Conservation (phyloP, 306 rosid species). For the Castanea mollissima region DNA sequence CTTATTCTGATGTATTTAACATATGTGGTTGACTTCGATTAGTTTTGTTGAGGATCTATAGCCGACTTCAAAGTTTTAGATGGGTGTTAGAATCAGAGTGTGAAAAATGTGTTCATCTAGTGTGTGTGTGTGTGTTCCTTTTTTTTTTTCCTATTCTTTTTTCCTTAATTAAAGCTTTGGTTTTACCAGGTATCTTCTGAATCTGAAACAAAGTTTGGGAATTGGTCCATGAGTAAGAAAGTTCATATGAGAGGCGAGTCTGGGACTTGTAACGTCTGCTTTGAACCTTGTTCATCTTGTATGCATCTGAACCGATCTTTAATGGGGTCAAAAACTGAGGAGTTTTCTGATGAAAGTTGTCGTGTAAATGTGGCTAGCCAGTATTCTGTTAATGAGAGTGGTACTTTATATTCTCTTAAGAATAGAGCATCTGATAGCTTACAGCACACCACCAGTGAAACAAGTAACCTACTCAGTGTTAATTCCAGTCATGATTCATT, state of each 20-base stretch:
- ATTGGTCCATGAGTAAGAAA: constrained; percentile 36
- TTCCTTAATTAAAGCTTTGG: constrained; percentile 18
- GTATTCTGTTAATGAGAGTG: constrained; percentile 49
- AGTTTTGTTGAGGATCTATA: too few relatives aligned
- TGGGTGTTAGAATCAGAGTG: not conserved
- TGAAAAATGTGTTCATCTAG: not conserved
- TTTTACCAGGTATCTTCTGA: constrained; percentile 46
- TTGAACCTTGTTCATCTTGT: constrained; percentile 83
- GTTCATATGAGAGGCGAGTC: constrained; percentile 63
- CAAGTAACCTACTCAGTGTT: constrained; percentile 49
- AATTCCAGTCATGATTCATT: constrained; percentile 58
- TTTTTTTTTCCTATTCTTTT: not conserved
- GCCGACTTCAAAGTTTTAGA: too few relatives aligned
- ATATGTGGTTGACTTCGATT: too few relatives aligned
- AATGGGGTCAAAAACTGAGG: constrained; percentile 56
- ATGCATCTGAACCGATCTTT: constrained; percentile 56
- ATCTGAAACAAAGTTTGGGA: constrained; percentile 40
- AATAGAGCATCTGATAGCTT: constrained; percentile 51
- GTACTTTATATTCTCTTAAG: constrained; percentile 46
- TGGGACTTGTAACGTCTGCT: constrained; percentile 75
- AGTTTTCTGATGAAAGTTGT: constrained; percentile 66
- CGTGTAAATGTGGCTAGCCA: constrained; percentile 47
- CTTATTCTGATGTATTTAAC: not conserved
- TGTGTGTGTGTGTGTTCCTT: too few relatives aligned
- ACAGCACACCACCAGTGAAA: constrained; percentile 55